These are phyloP conservation scores for Handroanthus guayacan DNA, from an alignment of 257 asterid species.

Conservation along the genomic window DNA sequence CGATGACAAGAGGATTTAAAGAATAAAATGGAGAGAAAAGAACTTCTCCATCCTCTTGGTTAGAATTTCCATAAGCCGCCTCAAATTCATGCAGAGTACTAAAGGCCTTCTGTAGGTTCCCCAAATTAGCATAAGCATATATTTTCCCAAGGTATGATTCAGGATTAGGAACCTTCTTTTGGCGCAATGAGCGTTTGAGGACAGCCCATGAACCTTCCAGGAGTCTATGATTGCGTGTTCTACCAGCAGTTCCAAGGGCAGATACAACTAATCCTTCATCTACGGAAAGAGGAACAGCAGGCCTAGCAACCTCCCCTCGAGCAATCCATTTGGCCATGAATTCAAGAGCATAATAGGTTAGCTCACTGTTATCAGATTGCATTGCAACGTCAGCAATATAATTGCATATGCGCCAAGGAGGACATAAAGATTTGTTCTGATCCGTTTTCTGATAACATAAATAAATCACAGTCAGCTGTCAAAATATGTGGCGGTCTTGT, in stretches of 20 bases:
- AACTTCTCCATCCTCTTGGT: constrained; percentile 52
- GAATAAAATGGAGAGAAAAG: constrained; percentile 78
- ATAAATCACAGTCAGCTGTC: constrained; percentile 27
- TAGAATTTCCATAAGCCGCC: constrained; percentile 57
- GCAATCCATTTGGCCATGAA: constrained; percentile 84
- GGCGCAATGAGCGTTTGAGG: constrained; percentile 76
- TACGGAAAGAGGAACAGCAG: constrained; percentile 60
- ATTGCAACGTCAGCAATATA: constrained; percentile 71
- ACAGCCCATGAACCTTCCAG: constrained; percentile 84
- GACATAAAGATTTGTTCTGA: constrained; percentile 74
- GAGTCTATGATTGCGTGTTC: constrained; percentile 72
- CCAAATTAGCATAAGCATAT: constrained; percentile 68
- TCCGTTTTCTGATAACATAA: constrained; percentile 76
- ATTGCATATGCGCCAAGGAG: constrained; percentile 78
- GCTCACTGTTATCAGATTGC: constrained; percentile 67
- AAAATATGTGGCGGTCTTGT: constrained; percentile 22
- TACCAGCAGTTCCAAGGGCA: constrained; percentile 87
- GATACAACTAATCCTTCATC: constrained; percentile 78
- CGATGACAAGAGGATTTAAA: constrained; percentile 75
- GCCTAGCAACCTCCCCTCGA: constrained; percentile 69
- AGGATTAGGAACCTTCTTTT: constrained; percentile 65
- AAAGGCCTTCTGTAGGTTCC: constrained; percentile 80
- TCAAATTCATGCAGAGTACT: constrained; percentile 84
- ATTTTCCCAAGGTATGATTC: constrained; percentile 77
- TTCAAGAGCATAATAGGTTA: constrained; percentile 68